Conservation (phyloP, 2,329 filamentous ascomycete species). For the Scedosporium minutisporum region DNA sequence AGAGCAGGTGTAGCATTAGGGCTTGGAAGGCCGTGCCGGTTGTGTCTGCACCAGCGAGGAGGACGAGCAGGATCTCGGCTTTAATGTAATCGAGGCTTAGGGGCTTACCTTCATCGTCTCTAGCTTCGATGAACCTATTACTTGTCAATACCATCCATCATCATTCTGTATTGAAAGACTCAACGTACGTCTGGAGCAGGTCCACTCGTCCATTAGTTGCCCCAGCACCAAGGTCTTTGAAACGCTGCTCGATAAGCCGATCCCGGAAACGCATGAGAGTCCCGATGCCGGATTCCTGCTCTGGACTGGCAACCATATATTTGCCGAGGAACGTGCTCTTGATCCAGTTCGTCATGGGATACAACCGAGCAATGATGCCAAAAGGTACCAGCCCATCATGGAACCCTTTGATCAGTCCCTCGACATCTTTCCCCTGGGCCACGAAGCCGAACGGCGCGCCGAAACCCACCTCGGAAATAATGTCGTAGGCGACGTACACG, state of each 20-base stretch:
- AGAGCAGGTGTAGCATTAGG: slow-evolving; percentile 41
- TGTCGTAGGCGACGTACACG: slow-evolving; percentile 47
- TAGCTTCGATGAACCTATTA: slow-evolving; percentile 31
- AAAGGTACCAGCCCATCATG: slow-evolving; percentile 42
- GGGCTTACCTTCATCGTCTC: slow-evolving; percentile 33
- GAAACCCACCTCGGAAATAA: slow-evolving; percentile 47
- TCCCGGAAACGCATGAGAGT: slow-evolving; percentile 49
- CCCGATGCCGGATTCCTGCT: slow-evolving; percentile 44
- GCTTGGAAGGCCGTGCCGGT: slow-evolving; percentile 28
- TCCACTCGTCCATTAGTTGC: slow-evolving; percentile 31
- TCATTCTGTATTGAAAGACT: neutral
- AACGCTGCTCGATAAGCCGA: slow-evolving; percentile 36
- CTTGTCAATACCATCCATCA: neutral
- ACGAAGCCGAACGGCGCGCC: slow-evolving; percentile 47
- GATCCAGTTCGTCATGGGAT: slow-evolving; percentile 44
- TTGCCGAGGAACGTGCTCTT: slow-evolving; percentile 42
- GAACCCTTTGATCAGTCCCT: slow-evolving; percentile 43
- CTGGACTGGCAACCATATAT: slow-evolving; percentile 39
- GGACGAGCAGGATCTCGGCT: slow-evolving; percentile 33
- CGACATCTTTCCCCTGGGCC: slow-evolving; percentile 39
- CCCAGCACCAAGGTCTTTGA: slow-evolving; percentile 34
- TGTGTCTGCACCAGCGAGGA: slow-evolving; percentile 28
- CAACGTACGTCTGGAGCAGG: slow-evolving; percentile 37
- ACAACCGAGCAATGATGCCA: slow-evolving; percentile 39
- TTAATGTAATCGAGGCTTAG: slow-evolving; percentile 40